A percentile compares a stretch with the other conserved stretches of the same genome.
Conservation (phyloP, 805 yeast genomes). For the Ogataea zsoltii region DNA sequence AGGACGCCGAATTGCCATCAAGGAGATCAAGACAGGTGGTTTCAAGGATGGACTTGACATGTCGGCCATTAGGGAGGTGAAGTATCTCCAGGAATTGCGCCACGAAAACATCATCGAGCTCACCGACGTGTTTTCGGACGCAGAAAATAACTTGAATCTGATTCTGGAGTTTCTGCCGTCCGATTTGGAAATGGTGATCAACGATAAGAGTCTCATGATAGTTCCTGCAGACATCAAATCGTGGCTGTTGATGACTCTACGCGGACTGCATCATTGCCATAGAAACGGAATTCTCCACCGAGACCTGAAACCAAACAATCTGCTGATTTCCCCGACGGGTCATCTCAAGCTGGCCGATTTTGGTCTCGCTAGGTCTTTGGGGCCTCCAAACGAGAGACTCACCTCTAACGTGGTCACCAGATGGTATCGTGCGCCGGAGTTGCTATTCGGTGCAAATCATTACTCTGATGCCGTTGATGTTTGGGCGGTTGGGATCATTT, state of each 20-base stretch:
- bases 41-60: constrained; percentile 96
- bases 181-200: constrained; percentile 86
- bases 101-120: constrained; percentile 84
- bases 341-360: constrained; percentile 94
- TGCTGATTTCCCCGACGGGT: constrained; percentile 84
- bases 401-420: constrained; percentile 95
- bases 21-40: constrained; percentile 91
- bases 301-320: constrained; percentile 90
- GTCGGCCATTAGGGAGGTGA: constrained; percentile 95
- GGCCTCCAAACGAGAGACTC: constrained; percentile 71
- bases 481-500: constrained; percentile 96
- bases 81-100: constrained; percentile 77
- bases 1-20: constrained; percentile 75
- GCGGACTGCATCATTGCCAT: constrained; percentile 96
- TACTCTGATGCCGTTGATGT: constrained; percentile 88
- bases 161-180: constrained; percentile 93
- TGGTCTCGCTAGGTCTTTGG: constrained; percentile 87
- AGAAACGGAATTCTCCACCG: constrained; percentile 87
- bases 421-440: constrained; percentile 97
- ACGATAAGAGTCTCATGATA: constrained; percentile 74
- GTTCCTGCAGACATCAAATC: constrained; percentile 86
- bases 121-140: constrained; percentile 77
- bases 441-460: constrained; percentile 83
- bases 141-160: constrained; percentile 65
- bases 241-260: constrained; percentile 90